phyloP scores from a whole-genome alignment of 345 rosid species.

The Eucalyptus fibrosa region DNA sequence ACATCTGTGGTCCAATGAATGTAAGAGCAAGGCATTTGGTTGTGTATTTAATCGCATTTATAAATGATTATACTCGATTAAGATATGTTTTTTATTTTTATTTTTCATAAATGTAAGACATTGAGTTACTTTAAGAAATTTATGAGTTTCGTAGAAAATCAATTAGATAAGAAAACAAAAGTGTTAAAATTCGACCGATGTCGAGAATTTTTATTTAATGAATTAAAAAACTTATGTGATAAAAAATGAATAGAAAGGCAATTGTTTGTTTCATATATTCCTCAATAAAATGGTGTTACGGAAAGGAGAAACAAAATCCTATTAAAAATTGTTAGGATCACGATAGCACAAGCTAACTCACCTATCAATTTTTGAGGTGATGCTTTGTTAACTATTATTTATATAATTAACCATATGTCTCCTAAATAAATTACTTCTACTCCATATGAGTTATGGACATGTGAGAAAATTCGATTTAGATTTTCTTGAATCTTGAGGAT shows the following conservation, averaged over 20 bases:
- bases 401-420: fast-evolving
- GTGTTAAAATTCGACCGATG: fast-evolving
- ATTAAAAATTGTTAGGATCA: fast-evolving
- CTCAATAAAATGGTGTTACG: fast-evolving
- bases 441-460: fast-evolving
- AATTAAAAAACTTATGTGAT: no score
- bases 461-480: no score
- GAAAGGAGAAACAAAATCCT: fast-evolving
- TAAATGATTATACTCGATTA: fast-evolving
- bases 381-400: fast-evolving
- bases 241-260: fast-evolving
- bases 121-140: no score
- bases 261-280: fast-evolving
- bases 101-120: no score
- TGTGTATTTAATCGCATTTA: no score
- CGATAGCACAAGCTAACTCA: fast-evolving
- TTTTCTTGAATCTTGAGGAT: fast-evolving
- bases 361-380: no score
- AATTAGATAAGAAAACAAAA: no score
- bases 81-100: fast-evolving
- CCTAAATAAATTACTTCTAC: no score
- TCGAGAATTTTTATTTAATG: fast-evolving
- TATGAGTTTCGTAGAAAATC: fast-evolving
- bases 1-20: fast-evolving
- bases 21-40: fast-evolving